Evolutionary conservation across 176 grass and related monocot species (phyloP), one percentile per base, ranked within the genome.

Genomic region (Raddia distichophylla): DNA sequence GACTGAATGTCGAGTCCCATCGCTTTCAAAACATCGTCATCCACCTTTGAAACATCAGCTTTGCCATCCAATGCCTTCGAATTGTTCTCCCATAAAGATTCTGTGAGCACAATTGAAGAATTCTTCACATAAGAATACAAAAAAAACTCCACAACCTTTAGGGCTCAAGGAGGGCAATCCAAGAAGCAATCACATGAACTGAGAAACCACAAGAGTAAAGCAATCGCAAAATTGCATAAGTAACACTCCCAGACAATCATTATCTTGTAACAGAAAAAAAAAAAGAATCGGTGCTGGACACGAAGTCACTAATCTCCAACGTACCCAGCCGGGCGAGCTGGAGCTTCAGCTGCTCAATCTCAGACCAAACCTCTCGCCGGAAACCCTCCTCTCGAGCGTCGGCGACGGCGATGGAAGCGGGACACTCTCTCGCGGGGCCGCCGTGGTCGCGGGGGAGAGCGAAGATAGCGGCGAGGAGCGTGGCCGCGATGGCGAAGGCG

Each of bases 281-380:
- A 53, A 49, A 3, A 8, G 17, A 80, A 68, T 55, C 52, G 50
- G 50, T 44, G 18, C 17, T 45, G 57, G 57, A 16, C 3, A 67
- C 4, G 8, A 8, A 20, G 46, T 13, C 49, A 14, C 8, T 73
- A 62, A 63, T 84, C 22, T 40, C 69, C 44, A 7, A 73, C 87
- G 10, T 85, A 89, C 87, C 87, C 10, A 89, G 78, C 58, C 82
- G 64, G 22, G 58, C 50, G 47, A 89, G 17, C 56, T 85, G 82
- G 35, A 75, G 70, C 82, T 89, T 85, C 40, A 89, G 70, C 64
- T 89, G 82, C 37, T 89, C 70, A 13, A 89, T 74, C 48, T 89
- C 87, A 64, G n/a, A 37, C 13, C 56, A 71, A 65, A 80, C 17
- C 63, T 60, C 82, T 5, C 52, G 55, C 8, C 56, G 78, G 46